Evolutionary conservation across 164 flowering plant species (phyloP).

Genomic region (Buxus sempervirens): DNA sequence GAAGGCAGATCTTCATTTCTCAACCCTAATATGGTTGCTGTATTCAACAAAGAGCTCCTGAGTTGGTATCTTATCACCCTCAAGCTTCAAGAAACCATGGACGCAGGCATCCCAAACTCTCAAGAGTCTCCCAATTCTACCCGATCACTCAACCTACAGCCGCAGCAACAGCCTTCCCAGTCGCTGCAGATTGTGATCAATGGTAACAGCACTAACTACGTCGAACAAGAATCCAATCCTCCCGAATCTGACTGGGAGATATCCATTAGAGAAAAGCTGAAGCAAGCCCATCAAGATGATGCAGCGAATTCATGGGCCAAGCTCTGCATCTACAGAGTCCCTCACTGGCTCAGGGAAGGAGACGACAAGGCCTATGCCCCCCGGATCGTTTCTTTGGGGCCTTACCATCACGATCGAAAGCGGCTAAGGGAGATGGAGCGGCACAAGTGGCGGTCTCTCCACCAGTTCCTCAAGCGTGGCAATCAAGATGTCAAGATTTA

Average conservation of each 20-base stretch:
- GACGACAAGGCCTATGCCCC: slow-evolving; percentile 47
- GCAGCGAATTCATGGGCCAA: slow-evolving; percentile 36
- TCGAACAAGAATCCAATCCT: slow-evolving; percentile 15
- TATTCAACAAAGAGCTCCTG: slow-evolving; percentile 64
- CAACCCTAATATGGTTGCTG: slow-evolving; percentile 49
- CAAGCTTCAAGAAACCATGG: slow-evolving; percentile 60
- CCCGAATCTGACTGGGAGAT: slow-evolving; percentile 43
- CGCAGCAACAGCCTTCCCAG: slow-evolving; percentile 22
- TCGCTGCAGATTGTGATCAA: slow-evolving; percentile 15
- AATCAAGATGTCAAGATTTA: slow-evolving; percentile 28
- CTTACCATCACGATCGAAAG: slow-evolving; percentile 43
- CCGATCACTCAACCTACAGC: slow-evolving; percentile 18
- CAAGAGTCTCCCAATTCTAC: slow-evolving; percentile 8
- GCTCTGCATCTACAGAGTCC: slow-evolving; percentile 39
- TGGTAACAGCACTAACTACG: slow-evolving; percentile 11
- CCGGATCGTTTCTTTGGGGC: slow-evolving; percentile 47
- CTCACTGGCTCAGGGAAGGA: slow-evolving; percentile 31
- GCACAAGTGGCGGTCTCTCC: slow-evolving; percentile 41
- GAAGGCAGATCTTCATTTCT: not conserved
- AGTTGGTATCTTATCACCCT: slow-evolving; percentile 69
- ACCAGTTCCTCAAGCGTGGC: slow-evolving; percentile 30
- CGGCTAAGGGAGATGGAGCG: slow-evolving; percentile 44
- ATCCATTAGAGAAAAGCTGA: slow-evolving; percentile 46
- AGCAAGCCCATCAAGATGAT: slow-evolving; percentile 48
- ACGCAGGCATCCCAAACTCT: slow-evolving; percentile 29